Percentiles rank a stretch among this genome's conserved stretches.
These are phyloP conservation scores for Sisymbrium altissimum DNA, from an alignment of 345 rosid species.

Conservation along the genomic window DNA sequence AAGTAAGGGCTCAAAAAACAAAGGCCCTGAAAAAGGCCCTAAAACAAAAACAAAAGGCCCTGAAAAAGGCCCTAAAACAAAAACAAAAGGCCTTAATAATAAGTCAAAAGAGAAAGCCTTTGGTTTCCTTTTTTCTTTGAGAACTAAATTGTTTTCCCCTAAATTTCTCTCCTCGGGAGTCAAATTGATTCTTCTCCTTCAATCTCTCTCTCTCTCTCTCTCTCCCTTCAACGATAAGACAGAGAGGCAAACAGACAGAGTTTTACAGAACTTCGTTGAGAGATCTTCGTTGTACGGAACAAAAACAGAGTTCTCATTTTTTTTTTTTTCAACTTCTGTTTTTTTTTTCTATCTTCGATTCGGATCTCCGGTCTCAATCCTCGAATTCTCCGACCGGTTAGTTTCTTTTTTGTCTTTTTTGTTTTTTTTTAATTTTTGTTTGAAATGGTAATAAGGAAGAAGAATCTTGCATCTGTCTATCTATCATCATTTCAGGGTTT, in stretches of 20 bases:
- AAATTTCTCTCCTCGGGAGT: constrained; percentile 7
- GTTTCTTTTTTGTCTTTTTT: not conserved
- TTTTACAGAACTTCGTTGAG: not conserved
- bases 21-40: no score
- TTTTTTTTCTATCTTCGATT: not conserved
- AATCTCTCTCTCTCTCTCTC: not conserved
- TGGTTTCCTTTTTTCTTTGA: constrained; percentile 5
- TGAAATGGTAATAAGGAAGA: not conserved
- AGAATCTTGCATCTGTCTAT: not conserved
- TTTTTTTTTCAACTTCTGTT: not conserved
- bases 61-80: not conserved
- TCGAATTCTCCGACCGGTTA: constrained; percentile 10
- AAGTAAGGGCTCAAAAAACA: no score
- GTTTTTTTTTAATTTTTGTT: not conserved
- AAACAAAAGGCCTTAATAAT: not conserved
- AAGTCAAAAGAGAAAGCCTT: constrained; percentile 8
- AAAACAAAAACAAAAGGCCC: no score
- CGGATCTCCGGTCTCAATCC: constrained; percentile 7
- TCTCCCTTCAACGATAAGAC: constrained; percentile 2
- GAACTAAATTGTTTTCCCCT: constrained; percentile 2
- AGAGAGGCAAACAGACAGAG: not conserved
- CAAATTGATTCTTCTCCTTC: not conserved
- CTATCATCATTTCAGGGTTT: not conserved
- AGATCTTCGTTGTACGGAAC: not conserved
- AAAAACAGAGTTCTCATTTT: not conserved